Evolutionary conservation across 176 grass and related monocot genomes (phyloP), one percentile per base, ranked within the genome.

Genomic region (Oryza glaberrima): DNA sequence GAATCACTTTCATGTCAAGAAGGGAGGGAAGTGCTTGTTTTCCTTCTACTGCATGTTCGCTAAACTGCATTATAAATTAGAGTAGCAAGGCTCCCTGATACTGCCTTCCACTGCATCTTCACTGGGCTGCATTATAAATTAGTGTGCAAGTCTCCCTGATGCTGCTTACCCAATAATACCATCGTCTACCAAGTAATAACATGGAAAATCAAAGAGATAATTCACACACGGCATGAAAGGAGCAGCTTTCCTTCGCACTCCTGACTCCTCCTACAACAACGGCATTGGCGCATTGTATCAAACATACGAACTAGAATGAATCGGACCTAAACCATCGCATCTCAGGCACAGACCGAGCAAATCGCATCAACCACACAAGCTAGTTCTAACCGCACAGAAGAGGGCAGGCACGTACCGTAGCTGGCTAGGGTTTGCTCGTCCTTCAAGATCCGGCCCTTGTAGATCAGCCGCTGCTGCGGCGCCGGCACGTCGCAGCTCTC

Each of bases 381-480:
- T 6, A 58, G 48, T 3, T 2, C 3, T n/a, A 80, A 74, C 19
- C 63, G 34, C 20, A 3, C n/a, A 22, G 45, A 36, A 16, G 4
- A 11, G 12, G 11, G 12, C 52, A 74, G 11, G 12, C 65, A 74
- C 77, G 34, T 78, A 93, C 91, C 91, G 64, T 90, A 93, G 81
- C 88, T 90, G 69, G 88, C 66, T 58, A 93, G 85, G 56, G 91
- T 93, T 81, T 93, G 91, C 17, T 93, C 91, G 77, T 93, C 88
- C 85, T 88, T 93, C 19, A 93, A 82, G 86, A 93, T 93, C 88
- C 88, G 84, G 65, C 91, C 91, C 65, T 90, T 93, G 72, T 93
- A 93, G 88, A 93, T 93, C 82, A 93, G 81, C n/a, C 91, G 79
- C 85, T 93, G 91, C 85, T 93, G 91, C 77, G 86, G 77, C 44